phyloP scores from a whole-genome alignment of 179 eudicot species.

The Drosera spatulata region DNA sequence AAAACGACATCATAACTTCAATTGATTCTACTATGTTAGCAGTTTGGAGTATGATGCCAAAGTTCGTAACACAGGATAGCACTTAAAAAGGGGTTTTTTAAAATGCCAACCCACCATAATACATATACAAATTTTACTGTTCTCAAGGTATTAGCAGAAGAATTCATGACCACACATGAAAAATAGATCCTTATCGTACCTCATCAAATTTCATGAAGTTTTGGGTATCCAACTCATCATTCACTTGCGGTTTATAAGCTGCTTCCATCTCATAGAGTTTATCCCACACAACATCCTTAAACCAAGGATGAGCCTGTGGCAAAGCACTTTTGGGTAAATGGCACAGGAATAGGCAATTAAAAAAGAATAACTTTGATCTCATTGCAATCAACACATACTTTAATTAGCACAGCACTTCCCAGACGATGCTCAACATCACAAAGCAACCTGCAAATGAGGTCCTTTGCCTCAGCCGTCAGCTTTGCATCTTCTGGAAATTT shows the following conservation, averaged over 20 bases:
- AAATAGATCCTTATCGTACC: conserved; percentile 16
- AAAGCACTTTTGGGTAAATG: too few species aligned
- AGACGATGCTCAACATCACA: conserved; percentile 56
- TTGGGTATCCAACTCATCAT: conserved; percentile 59
- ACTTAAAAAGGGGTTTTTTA: too few species aligned
- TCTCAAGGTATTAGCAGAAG: too few species aligned
- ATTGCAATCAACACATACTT: neutral
- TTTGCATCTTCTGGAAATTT: conserved; percentile 47
- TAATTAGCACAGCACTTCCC: conserved; percentile 31
- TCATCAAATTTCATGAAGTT: conserved; percentile 59
- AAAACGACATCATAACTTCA: too few species aligned
- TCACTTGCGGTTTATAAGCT: conserved; percentile 59
- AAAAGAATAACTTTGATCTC: conserved; percentile 33
- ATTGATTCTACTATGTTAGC: too few species aligned
- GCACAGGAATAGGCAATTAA: too few species aligned
- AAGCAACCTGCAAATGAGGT: conserved; percentile 52
- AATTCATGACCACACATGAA: neutral
- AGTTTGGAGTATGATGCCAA: too few species aligned
- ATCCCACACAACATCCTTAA: conserved; percentile 48
- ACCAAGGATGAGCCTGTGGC: conserved; percentile 60
- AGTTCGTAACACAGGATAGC: too few species aligned
- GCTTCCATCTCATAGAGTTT: conserved; percentile 57
- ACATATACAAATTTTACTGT: too few species aligned
- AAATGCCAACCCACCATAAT: too few species aligned
- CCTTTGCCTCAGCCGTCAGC: conserved; percentile 53